A percentile compares a stretch with the other conserved stretches of the same genome.
These are phyloP conservation scores for Fusarium devonianum DNA, from an alignment of 2,329 filamentous ascomycete genomes.

Conservation along the genomic window DNA sequence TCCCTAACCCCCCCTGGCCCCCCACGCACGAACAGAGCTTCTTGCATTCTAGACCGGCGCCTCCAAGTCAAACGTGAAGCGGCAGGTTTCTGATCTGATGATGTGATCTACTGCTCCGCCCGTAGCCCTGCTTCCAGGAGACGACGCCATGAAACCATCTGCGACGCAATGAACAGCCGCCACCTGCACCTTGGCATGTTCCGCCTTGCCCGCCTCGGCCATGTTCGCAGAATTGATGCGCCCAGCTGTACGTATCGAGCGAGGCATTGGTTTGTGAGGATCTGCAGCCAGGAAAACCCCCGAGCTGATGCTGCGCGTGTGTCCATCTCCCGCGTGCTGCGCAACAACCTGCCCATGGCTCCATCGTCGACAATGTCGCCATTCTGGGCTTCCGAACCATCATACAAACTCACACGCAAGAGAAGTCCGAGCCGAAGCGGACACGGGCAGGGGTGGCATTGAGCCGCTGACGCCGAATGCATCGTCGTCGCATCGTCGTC, in stretches of 20 bases:
- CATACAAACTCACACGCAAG: too few species aligned
- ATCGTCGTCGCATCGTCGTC: conserved; percentile 23
- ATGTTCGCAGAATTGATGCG: too few species aligned
- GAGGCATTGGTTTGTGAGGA: too few species aligned
- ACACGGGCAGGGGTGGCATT: conserved; percentile 3
- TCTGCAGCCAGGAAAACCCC: conserved; percentile 24
- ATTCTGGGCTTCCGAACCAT: not conserved
- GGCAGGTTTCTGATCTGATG: too few species aligned
- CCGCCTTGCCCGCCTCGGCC: conserved; percentile 21
- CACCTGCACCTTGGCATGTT: conserved; percentile 34
- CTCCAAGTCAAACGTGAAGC: too few species aligned
- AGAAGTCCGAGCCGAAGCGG: too few species aligned
- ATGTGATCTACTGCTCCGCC: not conserved
- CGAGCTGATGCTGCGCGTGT: conserved; percentile 18
- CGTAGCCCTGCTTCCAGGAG: too few species aligned
- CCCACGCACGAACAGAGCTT: too few species aligned
- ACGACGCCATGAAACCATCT: conserved; percentile 25
- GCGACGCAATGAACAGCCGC: conserved; percentile 19
- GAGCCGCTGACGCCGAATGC: conserved; percentile 25
- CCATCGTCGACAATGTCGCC: too few species aligned
- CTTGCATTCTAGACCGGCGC: too few species aligned
- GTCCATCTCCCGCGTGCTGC: conserved; percentile 26
- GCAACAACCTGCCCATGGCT: conserved; percentile 1
- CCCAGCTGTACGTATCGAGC: too few species aligned
- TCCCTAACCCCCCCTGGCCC: too few species aligned